Conservation (phyloP, 1,139 yeast genomes). For the Hansenula anomala region DNA sequence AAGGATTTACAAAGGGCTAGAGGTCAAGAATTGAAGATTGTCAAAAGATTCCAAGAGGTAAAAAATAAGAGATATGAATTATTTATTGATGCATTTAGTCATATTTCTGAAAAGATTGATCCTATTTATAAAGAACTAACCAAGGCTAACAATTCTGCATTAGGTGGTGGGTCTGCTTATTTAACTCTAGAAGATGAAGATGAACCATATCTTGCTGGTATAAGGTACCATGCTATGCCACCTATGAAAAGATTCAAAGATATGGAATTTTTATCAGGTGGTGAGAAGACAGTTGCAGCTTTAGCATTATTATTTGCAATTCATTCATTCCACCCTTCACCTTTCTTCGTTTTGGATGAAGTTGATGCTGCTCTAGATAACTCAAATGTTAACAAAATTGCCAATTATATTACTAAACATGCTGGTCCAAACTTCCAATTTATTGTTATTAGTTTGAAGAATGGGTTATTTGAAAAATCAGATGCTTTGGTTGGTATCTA, state of each 20-base stretch:
- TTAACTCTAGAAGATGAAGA: constrained; percentile 84
- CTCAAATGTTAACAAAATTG: constrained; percentile 79
- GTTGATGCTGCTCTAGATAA: constrained; percentile 96
- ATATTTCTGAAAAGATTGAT: constrained; percentile 70
- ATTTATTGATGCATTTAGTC: constrained; percentile 72
- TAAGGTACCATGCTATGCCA: constrained; percentile 93
- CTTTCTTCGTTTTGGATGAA: constrained; percentile 93
- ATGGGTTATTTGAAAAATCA: constrained; percentile 79
- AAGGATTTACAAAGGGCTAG: constrained; percentile 62
- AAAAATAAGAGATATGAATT: constrained; percentile 53
- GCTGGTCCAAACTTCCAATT: constrained; percentile 83
- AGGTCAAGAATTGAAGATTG: constrained; percentile 52
- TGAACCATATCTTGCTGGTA: constrained; percentile 80
- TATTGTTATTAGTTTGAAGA: constrained; percentile 89
- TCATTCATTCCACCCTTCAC: constrained; percentile 89
- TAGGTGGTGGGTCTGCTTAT: constrained; percentile 90
- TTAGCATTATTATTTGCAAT: constrained; percentile 86
- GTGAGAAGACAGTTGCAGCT: constrained; percentile 96
- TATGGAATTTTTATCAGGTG: constrained; percentile 92
- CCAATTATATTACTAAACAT: constrained; percentile 73
- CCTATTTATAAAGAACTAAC: constrained; percentile 86
- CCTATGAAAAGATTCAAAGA: constrained; percentile 92
- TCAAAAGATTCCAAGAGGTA: constrained; percentile 54
- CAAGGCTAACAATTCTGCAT: constrained; percentile 46
- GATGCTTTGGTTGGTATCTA: constrained; percentile 93